phyloP scores from a whole-genome alignment of 257 asterid species.

The Cordia subcordata region DNA sequence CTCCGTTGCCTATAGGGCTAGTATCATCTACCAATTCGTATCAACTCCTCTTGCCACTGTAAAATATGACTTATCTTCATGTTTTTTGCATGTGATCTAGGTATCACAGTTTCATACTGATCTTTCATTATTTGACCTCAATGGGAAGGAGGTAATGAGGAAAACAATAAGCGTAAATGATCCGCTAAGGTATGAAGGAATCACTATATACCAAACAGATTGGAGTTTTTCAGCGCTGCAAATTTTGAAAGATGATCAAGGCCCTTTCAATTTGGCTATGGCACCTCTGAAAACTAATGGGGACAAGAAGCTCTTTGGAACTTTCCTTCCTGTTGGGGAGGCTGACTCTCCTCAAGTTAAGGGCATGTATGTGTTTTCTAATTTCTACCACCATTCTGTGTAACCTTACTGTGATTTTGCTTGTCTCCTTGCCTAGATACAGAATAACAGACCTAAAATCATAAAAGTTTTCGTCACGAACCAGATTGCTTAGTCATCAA shows the following conservation, averaged over 20 bases:
- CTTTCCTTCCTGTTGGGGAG: constrained; percentile 67
- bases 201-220: constrained; percentile 57
- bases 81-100: constrained; percentile 33
- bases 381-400: constrained; percentile 3
- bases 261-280: constrained; percentile 92
- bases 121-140: constrained; percentile 68
- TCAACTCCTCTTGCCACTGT: constrained; percentile 29
- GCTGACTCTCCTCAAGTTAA: constrained; percentile 48
- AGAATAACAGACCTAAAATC: too few relatives aligned
- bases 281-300: constrained; percentile 78
- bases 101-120: constrained; percentile 84
- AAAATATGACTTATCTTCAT: constrained; percentile 29
- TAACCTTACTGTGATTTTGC: neutral
- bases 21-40: neutral
- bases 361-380: constrained; percentile 61
- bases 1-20: neutral
- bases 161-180: constrained; percentile 83
- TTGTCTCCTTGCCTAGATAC: too few relatives aligned
- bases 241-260: constrained; percentile 69
- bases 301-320: constrained; percentile 88
- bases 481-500: too few relatives aligned
- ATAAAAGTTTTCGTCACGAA: too few relatives aligned
- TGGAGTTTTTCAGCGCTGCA: constrained; percentile 82
- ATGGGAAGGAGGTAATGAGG: constrained; percentile 84
- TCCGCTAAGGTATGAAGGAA: constrained; percentile 80